phyloP scores from a whole-genome alignment of 2,329 filamentous ascomycete genomes.

The Sclerotinia sclerotiorum region DNA sequence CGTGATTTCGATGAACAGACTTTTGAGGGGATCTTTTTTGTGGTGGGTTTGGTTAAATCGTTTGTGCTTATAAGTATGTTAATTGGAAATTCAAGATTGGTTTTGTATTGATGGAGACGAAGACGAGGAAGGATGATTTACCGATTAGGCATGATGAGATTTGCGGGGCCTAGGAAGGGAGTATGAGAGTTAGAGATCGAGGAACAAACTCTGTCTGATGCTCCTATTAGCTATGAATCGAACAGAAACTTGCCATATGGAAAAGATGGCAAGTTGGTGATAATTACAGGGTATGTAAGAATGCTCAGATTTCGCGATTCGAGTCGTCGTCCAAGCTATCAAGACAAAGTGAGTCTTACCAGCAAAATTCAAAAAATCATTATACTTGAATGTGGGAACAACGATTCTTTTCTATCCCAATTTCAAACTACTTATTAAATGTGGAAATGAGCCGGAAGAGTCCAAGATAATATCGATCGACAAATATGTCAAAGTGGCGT shows the following conservation, averaged over 20 bases:
- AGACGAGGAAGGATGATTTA: neutral
- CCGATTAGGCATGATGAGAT: constrained; percentile 9
- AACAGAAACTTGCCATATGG: fast-evolving
- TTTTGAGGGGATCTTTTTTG: neutral
- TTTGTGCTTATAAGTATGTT: neutral
- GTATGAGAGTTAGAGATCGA: neutral
- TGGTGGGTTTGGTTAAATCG: fast-evolving
- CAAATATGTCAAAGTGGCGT: constrained; percentile 17
- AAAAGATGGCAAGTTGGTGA: no score
- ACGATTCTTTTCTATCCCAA: neutral
- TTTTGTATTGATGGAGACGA: neutral
- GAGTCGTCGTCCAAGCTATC: neutral
- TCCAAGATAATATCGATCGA: constrained; percentile 1
- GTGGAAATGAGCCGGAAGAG: neutral
- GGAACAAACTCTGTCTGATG: neutral
- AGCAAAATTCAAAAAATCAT: neutral
- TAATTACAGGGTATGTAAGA: neutral
- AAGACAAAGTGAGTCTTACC: neutral
- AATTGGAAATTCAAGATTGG: fast-evolving
- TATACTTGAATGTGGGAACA: neutral
- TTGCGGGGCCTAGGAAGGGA: no score
- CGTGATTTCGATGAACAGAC: constrained; percentile 5
- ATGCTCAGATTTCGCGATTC: neutral
- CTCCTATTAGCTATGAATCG: neutral
- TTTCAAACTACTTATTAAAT: neutral